Evolutionary conservation across 495 filamentous ascomycete genomes (phyloP).

Genomic region (Penicillium steckii): DNA sequence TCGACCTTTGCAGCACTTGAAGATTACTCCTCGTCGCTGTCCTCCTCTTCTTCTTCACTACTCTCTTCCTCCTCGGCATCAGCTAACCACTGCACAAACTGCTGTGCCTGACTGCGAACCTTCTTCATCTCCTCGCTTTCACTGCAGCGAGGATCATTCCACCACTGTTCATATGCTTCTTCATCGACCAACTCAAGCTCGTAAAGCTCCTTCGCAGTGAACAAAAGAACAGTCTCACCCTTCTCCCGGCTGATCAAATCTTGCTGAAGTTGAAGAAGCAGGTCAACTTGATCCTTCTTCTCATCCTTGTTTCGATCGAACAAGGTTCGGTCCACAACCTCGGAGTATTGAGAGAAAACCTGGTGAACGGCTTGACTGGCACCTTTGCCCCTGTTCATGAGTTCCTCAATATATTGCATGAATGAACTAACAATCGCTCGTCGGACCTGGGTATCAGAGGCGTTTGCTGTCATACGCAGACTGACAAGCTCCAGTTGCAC

Average conservation of each 20-base stretch:
- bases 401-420: slow-evolving; percentile 72
- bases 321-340: slow-evolving; percentile 56
- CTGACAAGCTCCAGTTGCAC: slow-evolving; percentile 89
- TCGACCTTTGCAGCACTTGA: not conserved
- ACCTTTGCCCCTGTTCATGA: slow-evolving; percentile 60
- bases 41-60: slow-evolving; percentile 66
- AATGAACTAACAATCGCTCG: slow-evolving; percentile 83
- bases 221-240: slow-evolving; percentile 68
- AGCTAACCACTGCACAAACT: slow-evolving; percentile 83
- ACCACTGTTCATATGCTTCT: slow-evolving; percentile 87
- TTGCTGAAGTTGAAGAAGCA: slow-evolving; percentile 76
- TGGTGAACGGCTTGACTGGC: slow-evolving; percentile 64
- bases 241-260: slow-evolving; percentile 63
- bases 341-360: slow-evolving; percentile 55
- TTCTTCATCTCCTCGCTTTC: slow-evolving; percentile 63
- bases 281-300: slow-evolving; percentile 80
- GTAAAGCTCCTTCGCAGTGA: slow-evolving; percentile 76
- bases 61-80: slow-evolving; percentile 79
- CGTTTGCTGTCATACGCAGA: slow-evolving; percentile 83
- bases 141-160: slow-evolving; percentile 66
- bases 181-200: slow-evolving; percentile 83
- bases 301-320: slow-evolving; percentile 56
- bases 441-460: slow-evolving; percentile 82
- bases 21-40: slow-evolving; percentile 41
- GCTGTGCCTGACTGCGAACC: slow-evolving; percentile 69